Conservation (phyloP, 2,329 filamentous ascomycete genomes). For the Fusarium torulosum region DNA sequence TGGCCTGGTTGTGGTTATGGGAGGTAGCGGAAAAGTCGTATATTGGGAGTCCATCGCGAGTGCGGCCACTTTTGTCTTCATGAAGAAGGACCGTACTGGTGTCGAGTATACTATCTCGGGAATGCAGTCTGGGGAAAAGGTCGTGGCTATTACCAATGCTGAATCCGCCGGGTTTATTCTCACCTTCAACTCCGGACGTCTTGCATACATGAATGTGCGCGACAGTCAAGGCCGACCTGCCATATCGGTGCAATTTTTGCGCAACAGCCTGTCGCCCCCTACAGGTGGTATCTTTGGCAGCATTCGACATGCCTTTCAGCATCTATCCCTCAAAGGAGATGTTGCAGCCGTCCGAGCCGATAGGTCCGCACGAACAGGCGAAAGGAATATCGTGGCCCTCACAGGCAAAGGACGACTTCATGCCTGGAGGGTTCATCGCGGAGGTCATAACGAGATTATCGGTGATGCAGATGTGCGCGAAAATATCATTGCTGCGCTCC, state of each 20-base stretch:
- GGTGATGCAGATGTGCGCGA: conserved; percentile 78
- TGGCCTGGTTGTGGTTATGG: conserved; percentile 87
- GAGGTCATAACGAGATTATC: conserved; percentile 82
- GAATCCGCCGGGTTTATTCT: conserved; percentile 89
- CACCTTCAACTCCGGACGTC: conserved; percentile 84
- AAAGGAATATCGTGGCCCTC: conserved; percentile 84
- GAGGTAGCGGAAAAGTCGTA: conserved; percentile 84
- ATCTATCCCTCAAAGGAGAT: conserved; percentile 78
- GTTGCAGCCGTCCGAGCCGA: conserved; percentile 85
- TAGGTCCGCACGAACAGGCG: conserved; percentile 77
- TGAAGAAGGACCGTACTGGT: conserved; percentile 83
- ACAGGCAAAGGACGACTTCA: conserved; percentile 83
- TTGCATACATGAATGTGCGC: conserved; percentile 87
- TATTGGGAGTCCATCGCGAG: conserved; percentile 97
- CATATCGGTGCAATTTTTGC: conserved; percentile 82
- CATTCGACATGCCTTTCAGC: conserved; percentile 80
- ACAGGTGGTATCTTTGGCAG: conserved; percentile 82
- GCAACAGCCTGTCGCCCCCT: conserved; percentile 67
- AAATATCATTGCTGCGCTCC: conserved; percentile 72
- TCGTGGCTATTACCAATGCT: conserved; percentile 82
- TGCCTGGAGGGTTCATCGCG: conserved; percentile 89
- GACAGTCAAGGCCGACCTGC: conserved; percentile 88
- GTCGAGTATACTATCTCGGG: conserved; percentile 81
- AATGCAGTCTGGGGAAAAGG: conserved; percentile 82
- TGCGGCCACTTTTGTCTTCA: conserved; percentile 84